Evolutionary conservation across 2,329 filamentous ascomycete genomes (phyloP).

Genomic region (Xylariaceae sp.): DNA sequence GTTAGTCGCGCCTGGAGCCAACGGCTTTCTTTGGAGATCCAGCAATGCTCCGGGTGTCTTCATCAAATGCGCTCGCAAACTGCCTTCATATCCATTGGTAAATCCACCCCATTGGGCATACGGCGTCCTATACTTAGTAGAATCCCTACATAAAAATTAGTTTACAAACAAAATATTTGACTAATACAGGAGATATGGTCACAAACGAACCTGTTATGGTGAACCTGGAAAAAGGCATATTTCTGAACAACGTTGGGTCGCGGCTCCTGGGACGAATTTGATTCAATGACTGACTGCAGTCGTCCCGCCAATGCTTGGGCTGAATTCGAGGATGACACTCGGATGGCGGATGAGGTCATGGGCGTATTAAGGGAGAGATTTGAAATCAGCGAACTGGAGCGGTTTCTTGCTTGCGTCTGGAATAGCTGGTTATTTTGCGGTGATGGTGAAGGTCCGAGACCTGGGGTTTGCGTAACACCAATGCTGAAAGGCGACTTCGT

Average conservation of each 20-base stretch:
- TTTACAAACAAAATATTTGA: slow-evolving; percentile 8
- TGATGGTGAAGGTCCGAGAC: slow-evolving; percentile 32
- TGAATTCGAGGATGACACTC: slow-evolving; percentile 34
- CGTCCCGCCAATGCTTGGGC: slow-evolving; percentile 28
- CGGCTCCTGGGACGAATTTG: slow-evolving; percentile 20
- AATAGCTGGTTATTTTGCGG: slow-evolving; percentile 33
- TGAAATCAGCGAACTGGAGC: slow-evolving; percentile 32
- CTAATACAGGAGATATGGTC: slow-evolving; percentile 23
- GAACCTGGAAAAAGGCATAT: slow-evolving; percentile 54
- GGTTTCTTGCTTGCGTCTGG: slow-evolving; percentile 32
- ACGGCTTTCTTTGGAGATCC: slow-evolving; percentile 24
- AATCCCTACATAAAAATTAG: slow-evolving; percentile 39
- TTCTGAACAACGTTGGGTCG: slow-evolving; percentile 44
- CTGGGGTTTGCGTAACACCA: slow-evolving; percentile 32
- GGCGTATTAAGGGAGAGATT: slow-evolving; percentile 32
- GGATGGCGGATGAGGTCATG: slow-evolving; percentile 35
- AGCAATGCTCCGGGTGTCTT: slow-evolving; percentile 38
- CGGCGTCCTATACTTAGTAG: slow-evolving; percentile 54
- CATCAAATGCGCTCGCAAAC: slow-evolving; percentile 43
- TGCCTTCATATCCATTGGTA: slow-evolving; percentile 56
- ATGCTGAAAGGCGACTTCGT: slow-evolving; percentile 34
- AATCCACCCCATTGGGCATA: slow-evolving; percentile 55
- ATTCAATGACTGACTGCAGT: slow-evolving; percentile 23
- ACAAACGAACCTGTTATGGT: slow-evolving; percentile 50
- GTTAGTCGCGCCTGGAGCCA: slow-evolving; percentile 11